Conservation (phyloP, 2,329 filamentous ascomycete species). For the Xylaria polymorpha region DNA sequence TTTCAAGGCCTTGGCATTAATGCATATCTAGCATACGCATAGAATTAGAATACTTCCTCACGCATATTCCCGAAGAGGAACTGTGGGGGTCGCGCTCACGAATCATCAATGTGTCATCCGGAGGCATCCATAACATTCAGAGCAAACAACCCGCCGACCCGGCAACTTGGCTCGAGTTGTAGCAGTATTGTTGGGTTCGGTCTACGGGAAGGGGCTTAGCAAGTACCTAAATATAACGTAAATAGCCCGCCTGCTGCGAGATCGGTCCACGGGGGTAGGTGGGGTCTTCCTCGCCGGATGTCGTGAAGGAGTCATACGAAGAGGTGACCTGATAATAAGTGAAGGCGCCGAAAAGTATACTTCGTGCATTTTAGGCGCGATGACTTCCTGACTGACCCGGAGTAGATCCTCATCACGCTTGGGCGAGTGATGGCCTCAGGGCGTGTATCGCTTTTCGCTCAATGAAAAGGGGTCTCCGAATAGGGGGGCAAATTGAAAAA, state of each 20-base stretch:
- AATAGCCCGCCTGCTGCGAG: background rate
- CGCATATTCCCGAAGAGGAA: background rate
- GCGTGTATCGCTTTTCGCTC: background rate
- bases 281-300: background rate
- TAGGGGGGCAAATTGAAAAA: too few species aligned
- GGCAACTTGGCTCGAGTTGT: conserved; percentile 49
- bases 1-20: background rate
- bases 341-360: background rate
- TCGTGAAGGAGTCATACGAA: background rate
- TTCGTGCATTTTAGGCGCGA: background rate
- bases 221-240: background rate
- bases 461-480: too few species aligned
- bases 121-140: background rate
- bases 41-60: background rate
- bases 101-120: background rate
- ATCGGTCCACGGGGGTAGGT: background rate
- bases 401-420: background rate
- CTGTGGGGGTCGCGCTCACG: background rate
- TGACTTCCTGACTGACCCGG: background rate
- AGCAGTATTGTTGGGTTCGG: background rate
- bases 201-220: background rate
- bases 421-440: background rate
- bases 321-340: background rate
- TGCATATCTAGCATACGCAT: background rate
- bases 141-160: conserved; percentile 53